These are phyloP conservation scores for Aspergillus jensenii DNA, from an alignment of 2,329 filamentous ascomycete species.

Conservation along the genomic window DNA sequence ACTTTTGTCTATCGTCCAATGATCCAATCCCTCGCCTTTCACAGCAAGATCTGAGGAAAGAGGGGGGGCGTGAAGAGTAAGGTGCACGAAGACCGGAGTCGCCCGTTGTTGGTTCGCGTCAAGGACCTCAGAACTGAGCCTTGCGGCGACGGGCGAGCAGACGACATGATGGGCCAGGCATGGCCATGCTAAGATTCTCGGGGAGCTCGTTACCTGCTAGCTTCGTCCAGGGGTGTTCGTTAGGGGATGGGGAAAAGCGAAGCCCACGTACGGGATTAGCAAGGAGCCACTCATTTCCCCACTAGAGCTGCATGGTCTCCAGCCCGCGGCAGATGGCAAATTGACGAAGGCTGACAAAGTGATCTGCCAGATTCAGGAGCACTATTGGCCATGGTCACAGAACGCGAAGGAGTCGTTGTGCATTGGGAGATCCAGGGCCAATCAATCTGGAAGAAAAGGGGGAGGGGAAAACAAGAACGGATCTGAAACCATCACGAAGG, in stretches of 20 bases:
- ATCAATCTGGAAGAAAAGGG: slow-evolving; percentile 9
- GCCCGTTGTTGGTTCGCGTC: slow-evolving; percentile 17
- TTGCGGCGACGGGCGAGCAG: slow-evolving; percentile 11
- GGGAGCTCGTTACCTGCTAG: slow-evolving; percentile 16
- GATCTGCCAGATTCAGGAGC: slow-evolving; percentile 1
- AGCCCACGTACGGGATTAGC: slow-evolving; percentile 32
- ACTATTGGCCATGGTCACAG: slow-evolving; percentile 1
- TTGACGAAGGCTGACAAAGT: not conserved
- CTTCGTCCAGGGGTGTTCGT: slow-evolving; percentile 32
- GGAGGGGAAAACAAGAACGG: slow-evolving; percentile 9
- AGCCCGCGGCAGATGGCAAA: slow-evolving; percentile 5
- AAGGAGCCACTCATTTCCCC: slow-evolving; percentile 25
- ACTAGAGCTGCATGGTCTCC: slow-evolving; percentile 30
- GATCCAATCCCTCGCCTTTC: slow-evolving; percentile 11
- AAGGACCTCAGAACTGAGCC: slow-evolving; percentile 7
- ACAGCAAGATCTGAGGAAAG: slow-evolving; percentile 13
- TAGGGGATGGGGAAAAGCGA: slow-evolving; percentile 31
- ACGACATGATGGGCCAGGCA: slow-evolving; percentile 11
- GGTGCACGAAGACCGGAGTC: slow-evolving; percentile 7
- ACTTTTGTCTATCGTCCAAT: slow-evolving; percentile 11
- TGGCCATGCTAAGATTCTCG: slow-evolving; percentile 13
- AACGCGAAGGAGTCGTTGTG: not conserved
- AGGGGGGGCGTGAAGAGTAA: slow-evolving; percentile 1
- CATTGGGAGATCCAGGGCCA: slow-evolving; percentile 5
- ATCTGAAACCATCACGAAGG: slow-evolving; percentile 9